Base-by-base conservation (phyloP, 2,329 filamentous ascomycete species). In the Cercospora sojina region DNA sequence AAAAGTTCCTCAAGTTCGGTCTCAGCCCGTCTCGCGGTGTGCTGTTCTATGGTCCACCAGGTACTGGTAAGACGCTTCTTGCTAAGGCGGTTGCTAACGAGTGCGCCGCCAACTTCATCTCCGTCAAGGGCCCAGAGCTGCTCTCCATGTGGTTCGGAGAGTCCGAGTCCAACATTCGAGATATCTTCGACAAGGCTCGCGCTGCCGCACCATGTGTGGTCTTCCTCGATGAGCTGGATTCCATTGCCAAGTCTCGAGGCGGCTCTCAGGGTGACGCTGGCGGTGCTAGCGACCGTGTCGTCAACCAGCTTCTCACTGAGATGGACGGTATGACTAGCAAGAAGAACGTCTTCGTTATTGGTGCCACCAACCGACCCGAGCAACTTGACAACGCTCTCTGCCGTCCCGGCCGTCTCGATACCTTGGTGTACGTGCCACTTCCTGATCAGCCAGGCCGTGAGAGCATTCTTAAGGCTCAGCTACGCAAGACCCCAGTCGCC, bases 71-170 rank as follows among this genome's bases (percentile, higher is more conserved):
- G 87, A 99, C 95, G 69, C 88, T 99, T 85, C 91, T 99, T 84
- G 95, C 95, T 79, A 99, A 99, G 88, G 95, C 95, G 75, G 95
- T 99, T 73, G 95, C 95, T 83, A 99, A 98, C 83, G 95, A 99
- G 85, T 98, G 93, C 79, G 91, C 95, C 69, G 95, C 95, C 86
- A 99, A 99, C 86, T 99, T 99, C 84, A 98, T 99, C 79, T 99
- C 95, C 47, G 90, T 99, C 82, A 99, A 99, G 88, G 95, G 95
- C 69, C 96, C 95, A 65, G 95, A 99, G 81, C 86, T 99, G 76
- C 88, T 99, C 75, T 97, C 93, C 81, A 99, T 99, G 95, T 99
- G 95, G 95, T 99, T 99, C 78, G 95, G 95, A 89, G 95, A 99
- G 84, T 99, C 95, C 63, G 96, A 99, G 84, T 97, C 92, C 88